Percentiles rank a stretch among this genome's conserved stretches.
phyloP scores from a whole-genome alignment of 306 rosid species.

The Cercis canadensis region DNA sequence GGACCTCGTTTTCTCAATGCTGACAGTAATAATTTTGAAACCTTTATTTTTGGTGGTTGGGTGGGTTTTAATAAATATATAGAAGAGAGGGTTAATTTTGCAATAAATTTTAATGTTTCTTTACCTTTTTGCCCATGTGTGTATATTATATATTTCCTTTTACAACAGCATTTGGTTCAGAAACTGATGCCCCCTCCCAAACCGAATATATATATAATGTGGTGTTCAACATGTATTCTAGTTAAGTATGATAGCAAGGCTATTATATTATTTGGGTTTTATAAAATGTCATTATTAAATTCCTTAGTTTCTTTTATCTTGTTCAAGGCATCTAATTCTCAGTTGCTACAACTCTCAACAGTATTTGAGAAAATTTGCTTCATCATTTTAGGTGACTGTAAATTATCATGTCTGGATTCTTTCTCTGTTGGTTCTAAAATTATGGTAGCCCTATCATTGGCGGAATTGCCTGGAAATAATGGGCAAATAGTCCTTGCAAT shows the following conservation, averaged over 20 bases:
- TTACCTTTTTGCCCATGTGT: neutral
- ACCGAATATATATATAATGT: too few species aligned
- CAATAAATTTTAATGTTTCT: too few species aligned
- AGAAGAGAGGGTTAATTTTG: neutral
- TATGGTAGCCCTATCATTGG: slow-evolving; percentile 86
- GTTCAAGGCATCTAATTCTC: neutral
- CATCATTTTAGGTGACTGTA: slow-evolving; percentile 71
- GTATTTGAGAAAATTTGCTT: slow-evolving; percentile 9
- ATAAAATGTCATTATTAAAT: neutral
- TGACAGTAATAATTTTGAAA: neutral
- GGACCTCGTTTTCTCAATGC: neutral
- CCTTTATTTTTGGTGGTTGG: neutral
- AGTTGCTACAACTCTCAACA: neutral
- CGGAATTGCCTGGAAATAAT: slow-evolving; percentile 78
- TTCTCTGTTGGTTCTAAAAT: slow-evolving; percentile 78
- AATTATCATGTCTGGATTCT: slow-evolving; percentile 64
- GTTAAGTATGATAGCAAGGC: too few species aligned
- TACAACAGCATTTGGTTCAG: too few species aligned
- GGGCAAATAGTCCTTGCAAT: slow-evolving; percentile 77
- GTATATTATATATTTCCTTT: too few species aligned
- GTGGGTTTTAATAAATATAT: neutral
- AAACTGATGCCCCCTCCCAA: too few species aligned
- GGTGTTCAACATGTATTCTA: too few species aligned
- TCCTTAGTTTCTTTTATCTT: slow-evolving; percentile 9
- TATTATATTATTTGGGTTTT: neutral